Percentiles rank a stretch among this genome's conserved stretches.
phyloP scores from a whole-genome alignment of 306 rosid species.

The Spatholobus suberectus region DNA sequence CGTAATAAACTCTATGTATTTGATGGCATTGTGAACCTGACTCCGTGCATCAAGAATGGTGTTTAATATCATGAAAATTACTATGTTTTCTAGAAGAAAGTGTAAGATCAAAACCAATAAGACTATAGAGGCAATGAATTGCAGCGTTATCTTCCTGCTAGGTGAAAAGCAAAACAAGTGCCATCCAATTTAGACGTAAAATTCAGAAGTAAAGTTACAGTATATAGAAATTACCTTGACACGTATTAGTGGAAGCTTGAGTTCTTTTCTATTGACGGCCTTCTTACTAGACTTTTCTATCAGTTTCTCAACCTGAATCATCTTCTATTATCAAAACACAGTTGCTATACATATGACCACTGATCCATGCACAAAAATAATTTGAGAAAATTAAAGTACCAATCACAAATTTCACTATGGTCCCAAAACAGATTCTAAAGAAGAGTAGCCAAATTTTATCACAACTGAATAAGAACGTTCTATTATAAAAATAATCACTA shows the following conservation, averaged over 20 bases:
- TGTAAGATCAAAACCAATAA: conserved; percentile 27
- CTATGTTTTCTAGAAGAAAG: conserved; percentile 28
- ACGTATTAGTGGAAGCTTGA: conserved; percentile 89
- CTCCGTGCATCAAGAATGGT: conserved; percentile 18
- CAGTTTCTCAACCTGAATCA: conserved; percentile 72
- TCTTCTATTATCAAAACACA: conserved; percentile 33
- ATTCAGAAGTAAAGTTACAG: conserved; percentile 8
- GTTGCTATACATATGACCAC: conserved; percentile 41
- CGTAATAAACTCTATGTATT: neutral
- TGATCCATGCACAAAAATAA: neutral
- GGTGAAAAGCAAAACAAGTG: conserved; percentile 22
- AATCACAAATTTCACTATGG: conserved; percentile 1
- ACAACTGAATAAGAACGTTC: neutral
- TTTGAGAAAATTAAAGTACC: neutral
- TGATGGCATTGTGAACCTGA: conserved; percentile 36
- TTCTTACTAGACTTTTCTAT: conserved; percentile 74
- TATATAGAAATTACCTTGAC: conserved; percentile 70
- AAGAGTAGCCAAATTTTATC: conserved; percentile 26
- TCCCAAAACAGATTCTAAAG: conserved; percentile 25
- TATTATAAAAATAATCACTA: conserved; percentile 9
- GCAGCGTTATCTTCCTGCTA: neutral
- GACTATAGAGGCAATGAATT: conserved; percentile 23
- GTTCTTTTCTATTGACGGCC: conserved; percentile 63
- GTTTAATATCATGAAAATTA: conserved; percentile 31
- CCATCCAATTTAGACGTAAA: conserved; percentile 4